Evolutionary conservation across 192 early-diverging fungal genomes (phyloP).

Genomic region (Dimargaris cristalligena): DNA sequence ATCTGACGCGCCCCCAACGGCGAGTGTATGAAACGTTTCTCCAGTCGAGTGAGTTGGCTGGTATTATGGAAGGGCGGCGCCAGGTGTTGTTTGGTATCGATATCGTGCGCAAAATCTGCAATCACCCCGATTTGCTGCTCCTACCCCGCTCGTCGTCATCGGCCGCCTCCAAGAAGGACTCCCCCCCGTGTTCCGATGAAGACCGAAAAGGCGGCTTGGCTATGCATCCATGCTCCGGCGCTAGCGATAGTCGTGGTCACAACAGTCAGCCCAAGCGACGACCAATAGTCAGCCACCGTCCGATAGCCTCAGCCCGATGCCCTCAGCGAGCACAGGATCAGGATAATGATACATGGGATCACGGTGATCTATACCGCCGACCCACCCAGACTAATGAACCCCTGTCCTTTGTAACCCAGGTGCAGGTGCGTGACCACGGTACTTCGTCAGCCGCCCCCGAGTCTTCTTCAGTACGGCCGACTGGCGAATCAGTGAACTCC

Average conservation of each 20-base stretch:
- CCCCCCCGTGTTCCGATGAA: conserved; percentile 17
- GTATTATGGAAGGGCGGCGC: conserved; percentile 61
- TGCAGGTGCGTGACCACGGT: too few relatives aligned
- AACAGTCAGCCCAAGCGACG: too few relatives aligned
- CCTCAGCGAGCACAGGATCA: too few relatives aligned
- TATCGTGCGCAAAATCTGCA: conserved; percentile 87
- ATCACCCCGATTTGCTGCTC: conserved; percentile 69
- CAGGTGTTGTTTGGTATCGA: conserved; percentile 84
- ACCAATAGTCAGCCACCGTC: too few relatives aligned
- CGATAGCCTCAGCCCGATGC: too few relatives aligned
- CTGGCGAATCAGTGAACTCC: too few relatives aligned
- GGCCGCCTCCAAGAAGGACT: not conserved
- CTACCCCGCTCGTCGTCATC: conserved; percentile 16
- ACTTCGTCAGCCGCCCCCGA: too few relatives aligned
- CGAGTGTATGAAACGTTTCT: conserved; percentile 55
- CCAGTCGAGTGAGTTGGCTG: conserved; percentile 48
- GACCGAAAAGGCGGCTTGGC: not conserved
- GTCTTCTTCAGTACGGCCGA: too few relatives aligned
- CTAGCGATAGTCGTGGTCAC: conserved; percentile 17
- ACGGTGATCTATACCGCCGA: too few relatives aligned
- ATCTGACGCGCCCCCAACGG: conserved; percentile 58
- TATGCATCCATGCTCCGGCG: conserved; percentile 23
- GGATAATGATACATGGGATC: too few relatives aligned
- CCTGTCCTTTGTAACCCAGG: too few relatives aligned
- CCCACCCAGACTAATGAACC: too few relatives aligned